phyloP scores from a whole-genome alignment of 2,329 filamentous ascomycete genomes.

The Coniochaeta ligniaria region DNA sequence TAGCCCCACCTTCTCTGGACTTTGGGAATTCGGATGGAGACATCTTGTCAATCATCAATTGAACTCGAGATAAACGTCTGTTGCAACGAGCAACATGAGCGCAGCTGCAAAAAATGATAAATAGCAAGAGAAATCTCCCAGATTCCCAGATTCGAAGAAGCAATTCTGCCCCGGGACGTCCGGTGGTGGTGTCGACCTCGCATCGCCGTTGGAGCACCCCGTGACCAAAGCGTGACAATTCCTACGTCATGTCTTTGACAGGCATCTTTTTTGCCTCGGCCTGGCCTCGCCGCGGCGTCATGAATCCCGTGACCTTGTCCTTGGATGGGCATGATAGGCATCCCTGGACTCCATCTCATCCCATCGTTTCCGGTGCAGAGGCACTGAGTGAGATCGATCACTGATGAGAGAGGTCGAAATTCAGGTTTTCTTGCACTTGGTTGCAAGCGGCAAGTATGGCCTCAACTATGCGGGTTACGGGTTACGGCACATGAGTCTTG shows the following conservation, averaged over 20 bases:
- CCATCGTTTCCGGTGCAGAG: not conserved
- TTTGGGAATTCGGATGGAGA: not conserved
- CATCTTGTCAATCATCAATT: not conserved
- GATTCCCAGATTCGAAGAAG: no score
- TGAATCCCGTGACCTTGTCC: not conserved
- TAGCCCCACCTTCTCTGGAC: not conserved
- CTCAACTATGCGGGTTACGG: no score
- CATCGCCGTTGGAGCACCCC: not conserved
- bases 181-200: not conserved
- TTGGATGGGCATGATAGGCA: not conserved
- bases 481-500: no score
- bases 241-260: not conserved
- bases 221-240: not conserved
- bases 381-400: not conserved
- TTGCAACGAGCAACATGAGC: not conserved
- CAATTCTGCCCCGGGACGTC: not conserved
- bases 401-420: not conserved
- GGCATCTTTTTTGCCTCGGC: not conserved
- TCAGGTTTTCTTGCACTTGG: not conserved
- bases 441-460: not conserved
- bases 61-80: not conserved
- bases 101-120: not conserved
- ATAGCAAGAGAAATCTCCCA: not conserved
- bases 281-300: not conserved
- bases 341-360: not conserved